Percentiles rank a stretch among this genome's conserved stretches.
Evolutionary conservation across 768 basidiomycete species (phyloP).

Genomic region (Mycena pura): DNA sequence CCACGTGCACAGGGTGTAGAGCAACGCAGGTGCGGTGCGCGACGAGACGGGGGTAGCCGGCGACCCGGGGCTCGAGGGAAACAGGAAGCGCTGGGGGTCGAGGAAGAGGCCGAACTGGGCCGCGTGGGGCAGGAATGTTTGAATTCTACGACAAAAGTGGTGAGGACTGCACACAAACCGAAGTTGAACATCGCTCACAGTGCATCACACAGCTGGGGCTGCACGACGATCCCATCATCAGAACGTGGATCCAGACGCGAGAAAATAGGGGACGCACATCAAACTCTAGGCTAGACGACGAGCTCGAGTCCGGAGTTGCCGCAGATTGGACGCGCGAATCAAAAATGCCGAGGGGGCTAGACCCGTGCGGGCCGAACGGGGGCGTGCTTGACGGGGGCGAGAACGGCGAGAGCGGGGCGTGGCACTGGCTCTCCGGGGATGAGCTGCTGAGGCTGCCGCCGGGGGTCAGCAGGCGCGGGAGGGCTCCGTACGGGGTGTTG

Average conservation of each 20-base stretch:
- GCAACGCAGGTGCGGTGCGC: constrained; percentile 32
- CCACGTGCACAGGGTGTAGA: constrained; percentile 40
- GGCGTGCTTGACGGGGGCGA: constrained; percentile 31
- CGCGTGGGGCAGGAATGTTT: constrained; percentile 64
- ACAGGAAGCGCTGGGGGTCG: constrained; percentile 47
- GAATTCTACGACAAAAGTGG: constrained; percentile 47
- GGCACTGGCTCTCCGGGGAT: constrained; percentile 18
- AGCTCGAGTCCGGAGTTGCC: constrained; percentile 8
- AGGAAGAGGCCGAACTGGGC: constrained; percentile 74
- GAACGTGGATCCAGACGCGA: background rate
- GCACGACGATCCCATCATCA: no score
- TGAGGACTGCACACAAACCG: constrained; percentile 11
- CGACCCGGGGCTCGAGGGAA: constrained; percentile 4
- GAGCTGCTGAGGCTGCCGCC: constrained; percentile 18
- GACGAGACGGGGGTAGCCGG: constrained; percentile 19
- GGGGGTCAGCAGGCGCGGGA: constrained; percentile 3
- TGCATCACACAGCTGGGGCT: constrained; percentile 41
- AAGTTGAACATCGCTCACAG: constrained; percentile 13
- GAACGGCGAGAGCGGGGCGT: constrained; percentile 48
- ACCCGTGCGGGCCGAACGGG: constrained; percentile 5
- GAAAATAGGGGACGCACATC: background rate
- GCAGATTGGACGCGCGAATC: constrained; percentile 1
- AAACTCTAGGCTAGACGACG: constrained; percentile 15
- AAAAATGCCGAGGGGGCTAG: constrained; percentile 21
- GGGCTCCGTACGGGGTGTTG: constrained; percentile 1